A percentile compares a stretch with the other conserved stretches of the same genome.
Evolutionary conservation across 148 eudicot species (phyloP).

Genomic region (Oxyria digyna): DNA sequence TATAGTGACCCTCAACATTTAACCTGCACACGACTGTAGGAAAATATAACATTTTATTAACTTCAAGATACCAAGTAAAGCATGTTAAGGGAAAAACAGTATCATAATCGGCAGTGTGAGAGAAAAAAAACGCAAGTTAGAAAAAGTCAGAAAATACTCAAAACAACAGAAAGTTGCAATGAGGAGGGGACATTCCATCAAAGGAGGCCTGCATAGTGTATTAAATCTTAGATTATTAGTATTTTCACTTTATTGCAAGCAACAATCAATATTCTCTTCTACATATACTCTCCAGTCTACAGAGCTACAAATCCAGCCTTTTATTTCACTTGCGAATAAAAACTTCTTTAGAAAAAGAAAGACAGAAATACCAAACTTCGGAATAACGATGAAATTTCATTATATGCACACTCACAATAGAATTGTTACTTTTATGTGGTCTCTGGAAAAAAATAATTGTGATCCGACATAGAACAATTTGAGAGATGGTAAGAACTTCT

Average conservation of each 20-base stretch:
- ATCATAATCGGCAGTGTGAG: neutral
- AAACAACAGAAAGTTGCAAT: neutral
- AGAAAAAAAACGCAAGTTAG: neutral
- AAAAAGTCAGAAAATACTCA: neutral
- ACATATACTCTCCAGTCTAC: neutral
- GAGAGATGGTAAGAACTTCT: too few relatives aligned
- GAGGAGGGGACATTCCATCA: neutral
- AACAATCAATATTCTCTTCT: neutral
- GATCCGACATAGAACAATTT: too few relatives aligned
- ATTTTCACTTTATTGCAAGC: neutral
- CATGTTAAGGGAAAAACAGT: neutral
- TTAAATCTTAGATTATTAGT: neutral
- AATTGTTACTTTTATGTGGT: too few relatives aligned
- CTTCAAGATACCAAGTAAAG: neutral
- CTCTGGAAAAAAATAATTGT: too few relatives aligned
- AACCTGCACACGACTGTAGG: conserved; percentile 21
- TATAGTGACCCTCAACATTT: conserved; percentile 23
- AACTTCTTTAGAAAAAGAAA: neutral
- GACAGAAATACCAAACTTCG: neutral
- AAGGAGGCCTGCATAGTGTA: neutral
- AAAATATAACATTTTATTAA: neutral
- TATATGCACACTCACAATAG: too few relatives aligned
- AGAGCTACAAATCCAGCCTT: too few relatives aligned
- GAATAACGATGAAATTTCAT: neutral
- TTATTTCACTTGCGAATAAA: neutral